Evolutionary conservation across 2,329 filamentous ascomycete genomes (phyloP).

Genomic region (Pseudogymnoascus sp.): DNA sequence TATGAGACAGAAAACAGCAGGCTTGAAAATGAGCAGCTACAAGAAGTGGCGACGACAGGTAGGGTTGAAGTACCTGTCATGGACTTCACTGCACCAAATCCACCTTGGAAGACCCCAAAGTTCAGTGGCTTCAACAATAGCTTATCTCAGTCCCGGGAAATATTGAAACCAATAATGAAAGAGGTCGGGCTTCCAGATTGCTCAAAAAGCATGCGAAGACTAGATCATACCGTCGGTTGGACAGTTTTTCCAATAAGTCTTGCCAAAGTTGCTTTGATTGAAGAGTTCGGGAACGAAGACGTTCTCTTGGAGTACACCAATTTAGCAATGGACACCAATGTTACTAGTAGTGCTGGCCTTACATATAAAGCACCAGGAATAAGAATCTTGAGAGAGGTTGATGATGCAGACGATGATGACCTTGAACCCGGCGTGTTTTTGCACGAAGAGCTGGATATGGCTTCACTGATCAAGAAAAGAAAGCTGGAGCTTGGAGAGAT

Average conservation of each 20-base stretch:
- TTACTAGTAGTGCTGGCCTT: conserved; percentile 34
- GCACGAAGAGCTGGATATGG: conserved; percentile 26
- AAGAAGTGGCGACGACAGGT: conserved; percentile 31
- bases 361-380: conserved; percentile 43
- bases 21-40: conserved; percentile 27
- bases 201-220: conserved; percentile 36
- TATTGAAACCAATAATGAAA: conserved; percentile 21
- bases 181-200: conserved; percentile 25
- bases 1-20: conserved; percentile 17
- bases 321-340: conserved; percentile 20
- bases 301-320: conserved; percentile 32
- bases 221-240: conserved; percentile 39
- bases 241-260: conserved; percentile 34
- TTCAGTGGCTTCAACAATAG: background rate
- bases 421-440: conserved; percentile 24
- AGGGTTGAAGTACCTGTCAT: conserved; percentile 43
- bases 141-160: conserved; percentile 22
- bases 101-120: conserved; percentile 39
- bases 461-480: conserved; percentile 34
- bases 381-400: conserved; percentile 36
- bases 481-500: conserved; percentile 23
- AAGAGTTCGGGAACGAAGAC: conserved; percentile 36
- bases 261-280: conserved; percentile 30
- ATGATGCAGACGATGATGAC: conserved; percentile 32
- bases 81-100: conserved; percentile 33